Evolutionary conservation across 176 grass and related monocot species (phyloP).

Genomic region (Paspalum vaginatum): DNA sequence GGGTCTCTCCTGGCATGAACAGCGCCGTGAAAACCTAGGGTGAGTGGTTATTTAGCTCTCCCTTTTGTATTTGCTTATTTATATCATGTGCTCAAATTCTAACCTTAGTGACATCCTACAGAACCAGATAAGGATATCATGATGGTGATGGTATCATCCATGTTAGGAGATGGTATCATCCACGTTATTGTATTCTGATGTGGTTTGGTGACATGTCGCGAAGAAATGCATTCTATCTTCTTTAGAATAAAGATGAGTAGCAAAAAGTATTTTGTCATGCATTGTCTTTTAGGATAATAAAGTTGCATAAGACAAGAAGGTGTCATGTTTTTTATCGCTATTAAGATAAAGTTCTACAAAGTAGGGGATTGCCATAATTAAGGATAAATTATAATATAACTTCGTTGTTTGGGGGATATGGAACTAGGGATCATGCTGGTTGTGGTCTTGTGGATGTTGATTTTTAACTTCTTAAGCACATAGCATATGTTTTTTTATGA

Average conservation of each 20-base stretch:
- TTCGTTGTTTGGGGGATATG: background rate
- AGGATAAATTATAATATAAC: constrained; percentile 3
- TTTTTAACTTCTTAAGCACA: background rate
- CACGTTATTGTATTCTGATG: background rate
- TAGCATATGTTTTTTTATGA: background rate
- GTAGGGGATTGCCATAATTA: background rate
- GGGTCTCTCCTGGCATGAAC: constrained; percentile 91
- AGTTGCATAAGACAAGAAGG: background rate
- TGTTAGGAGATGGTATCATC: background rate
- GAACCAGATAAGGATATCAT: constrained; percentile 17
- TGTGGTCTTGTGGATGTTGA: background rate
- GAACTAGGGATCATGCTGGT: background rate
- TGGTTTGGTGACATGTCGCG: constrained; percentile 23
- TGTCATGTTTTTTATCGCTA: background rate
- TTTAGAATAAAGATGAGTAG: constrained; percentile 34
- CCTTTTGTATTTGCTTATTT: constrained; percentile 2
- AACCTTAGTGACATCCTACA: background rate
- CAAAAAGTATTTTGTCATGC: background rate
- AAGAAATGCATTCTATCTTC: constrained; percentile 8
- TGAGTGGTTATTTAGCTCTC: constrained; percentile 24
- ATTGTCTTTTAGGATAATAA: constrained; percentile 36
- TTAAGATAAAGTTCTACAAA: constrained; percentile 27
- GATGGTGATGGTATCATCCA: background rate
- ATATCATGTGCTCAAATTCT: constrained; percentile 18
- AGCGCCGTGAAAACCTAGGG: constrained; percentile 70